Evolutionary conservation across 352 stramenopile genomes (phyloP).

Genomic region (Lagenidium giganteum): DNA sequence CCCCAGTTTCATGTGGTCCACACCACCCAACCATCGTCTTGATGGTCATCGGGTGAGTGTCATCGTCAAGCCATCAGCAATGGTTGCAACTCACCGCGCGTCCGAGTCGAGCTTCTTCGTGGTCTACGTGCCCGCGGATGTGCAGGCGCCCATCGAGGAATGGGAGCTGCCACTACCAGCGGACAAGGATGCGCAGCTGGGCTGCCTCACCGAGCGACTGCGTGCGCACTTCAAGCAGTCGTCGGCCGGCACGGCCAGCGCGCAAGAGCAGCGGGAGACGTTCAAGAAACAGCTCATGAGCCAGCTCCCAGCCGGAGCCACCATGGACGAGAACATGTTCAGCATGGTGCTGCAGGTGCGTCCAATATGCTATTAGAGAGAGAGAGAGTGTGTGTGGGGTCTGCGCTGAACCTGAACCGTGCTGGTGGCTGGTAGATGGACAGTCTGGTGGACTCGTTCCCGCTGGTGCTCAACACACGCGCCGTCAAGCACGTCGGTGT

Average conservation of each 20-base stretch:
- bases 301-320: slow-evolving; percentile 59
- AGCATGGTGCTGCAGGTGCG: slow-evolving; percentile 74
- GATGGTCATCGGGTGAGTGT: background rate
- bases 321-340: slow-evolving; percentile 70
- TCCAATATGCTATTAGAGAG: background rate
- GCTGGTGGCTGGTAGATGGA: slow-evolving; percentile 51
- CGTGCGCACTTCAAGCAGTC: slow-evolving; percentile 69
- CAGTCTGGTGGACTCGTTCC: slow-evolving; percentile 82
- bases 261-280: slow-evolving; percentile 56
- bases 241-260: slow-evolving; percentile 17
- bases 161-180: slow-evolving; percentile 59
- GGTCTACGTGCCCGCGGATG: slow-evolving; percentile 62
- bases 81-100: slow-evolving; percentile 52
- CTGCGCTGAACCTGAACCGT: no score
- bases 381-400: no score
- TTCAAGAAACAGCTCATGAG: slow-evolving; percentile 79
- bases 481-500: slow-evolving; percentile 66
- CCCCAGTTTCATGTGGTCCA: slow-evolving; percentile 1
- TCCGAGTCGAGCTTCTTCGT: slow-evolving; percentile 62
- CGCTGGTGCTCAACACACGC: slow-evolving; percentile 78
- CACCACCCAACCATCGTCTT: no score
- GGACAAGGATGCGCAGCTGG: slow-evolving; percentile 77
- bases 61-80: slow-evolving; percentile 7
- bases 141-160: slow-evolving; percentile 51
- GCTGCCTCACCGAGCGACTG: slow-evolving; percentile 79